Conservation (phyloP, 2,329 filamentous ascomycete genomes). For the Peltaster fructicola region DNA sequence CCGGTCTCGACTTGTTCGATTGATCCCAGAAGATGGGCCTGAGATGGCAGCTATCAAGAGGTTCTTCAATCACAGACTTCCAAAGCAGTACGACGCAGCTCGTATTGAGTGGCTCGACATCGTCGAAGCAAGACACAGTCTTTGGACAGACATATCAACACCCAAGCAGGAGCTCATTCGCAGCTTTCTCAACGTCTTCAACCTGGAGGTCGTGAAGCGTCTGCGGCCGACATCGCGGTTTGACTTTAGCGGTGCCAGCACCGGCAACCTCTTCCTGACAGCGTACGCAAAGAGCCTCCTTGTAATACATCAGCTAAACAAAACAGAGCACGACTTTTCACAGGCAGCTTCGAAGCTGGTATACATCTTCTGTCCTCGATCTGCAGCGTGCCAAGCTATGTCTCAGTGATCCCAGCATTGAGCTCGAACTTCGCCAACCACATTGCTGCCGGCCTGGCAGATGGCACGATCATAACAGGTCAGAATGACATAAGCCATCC, state of each 20-base stretch:
- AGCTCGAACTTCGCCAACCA: constrained; percentile 94
- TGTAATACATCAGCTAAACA: not conserved
- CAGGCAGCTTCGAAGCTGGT: constrained; percentile 78
- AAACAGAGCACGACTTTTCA: constrained; percentile 68
- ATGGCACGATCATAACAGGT: constrained; percentile 66
- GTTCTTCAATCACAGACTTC: constrained; percentile 76
- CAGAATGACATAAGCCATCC: constrained; percentile 90
- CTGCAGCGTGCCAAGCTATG: constrained; percentile 60
- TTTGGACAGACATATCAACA: constrained; percentile 45
- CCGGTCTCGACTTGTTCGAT: constrained; percentile 55
- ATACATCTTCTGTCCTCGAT: constrained; percentile 81
- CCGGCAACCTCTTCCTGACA: constrained; percentile 34
- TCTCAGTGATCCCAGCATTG: constrained; percentile 72
- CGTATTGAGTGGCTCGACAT: constrained; percentile 74
- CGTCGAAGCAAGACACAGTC: constrained; percentile 58
- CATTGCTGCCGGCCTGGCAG: constrained; percentile 64
- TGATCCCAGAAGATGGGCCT: constrained; percentile 52
- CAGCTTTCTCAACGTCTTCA: constrained; percentile 32
- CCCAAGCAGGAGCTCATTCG: constrained; percentile 35
- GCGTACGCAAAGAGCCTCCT: constrained; percentile 36
- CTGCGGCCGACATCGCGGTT: constrained; percentile 29
- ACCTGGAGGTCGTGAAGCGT: constrained; percentile 32
- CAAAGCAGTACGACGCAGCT: constrained; percentile 42
- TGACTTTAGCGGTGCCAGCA: constrained; percentile 32
- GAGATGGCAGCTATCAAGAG: constrained; percentile 60